Conservation (phyloP, 805 yeast species). For the Barnettozyma vustinii region DNA sequence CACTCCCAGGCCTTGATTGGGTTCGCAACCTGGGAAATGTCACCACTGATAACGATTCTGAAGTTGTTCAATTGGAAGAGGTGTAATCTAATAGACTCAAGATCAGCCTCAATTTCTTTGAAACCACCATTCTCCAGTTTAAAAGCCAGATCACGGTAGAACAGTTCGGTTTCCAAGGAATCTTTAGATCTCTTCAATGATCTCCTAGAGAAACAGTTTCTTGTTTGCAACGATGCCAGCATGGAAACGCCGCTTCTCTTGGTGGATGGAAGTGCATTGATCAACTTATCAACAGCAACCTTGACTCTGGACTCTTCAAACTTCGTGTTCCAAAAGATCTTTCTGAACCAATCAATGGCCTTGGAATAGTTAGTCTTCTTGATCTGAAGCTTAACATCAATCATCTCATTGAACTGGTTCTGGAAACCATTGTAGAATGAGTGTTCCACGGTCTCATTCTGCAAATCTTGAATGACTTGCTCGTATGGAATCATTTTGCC, state of each 20-base stretch:
- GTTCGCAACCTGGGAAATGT: conserved; percentile 40
- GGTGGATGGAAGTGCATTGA: conserved; percentile 35
- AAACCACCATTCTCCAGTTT: conserved; percentile 52
- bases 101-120: conserved; percentile 38
- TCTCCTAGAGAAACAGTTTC: conserved; percentile 47
- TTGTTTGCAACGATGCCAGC: conserved; percentile 57
- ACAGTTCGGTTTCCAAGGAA: conserved; percentile 54
- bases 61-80: conserved; percentile 55
- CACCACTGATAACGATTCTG: conserved; percentile 69
- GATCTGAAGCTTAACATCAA: conserved; percentile 57
- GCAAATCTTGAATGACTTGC: conserved; percentile 66
- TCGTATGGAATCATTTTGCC: conserved; percentile 62
- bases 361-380: conserved; percentile 54
- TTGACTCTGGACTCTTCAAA: conserved; percentile 71
- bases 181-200: conserved; percentile 67
- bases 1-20: conserved; percentile 60
- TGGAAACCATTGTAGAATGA: conserved; percentile 52
- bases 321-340: conserved; percentile 56
- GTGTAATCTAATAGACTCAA: conserved; percentile 45
- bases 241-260: conserved; percentile 45
- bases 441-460: conserved; percentile 65
- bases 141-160: conserved; percentile 42
- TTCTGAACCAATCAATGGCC: conserved; percentile 74
- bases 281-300: conserved; percentile 42
- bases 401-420: conserved; percentile 59